These are phyloP conservation scores for Noccaea bulbosa DNA, from an alignment of 345 rosid genomes.

Conservation along the genomic window DNA sequence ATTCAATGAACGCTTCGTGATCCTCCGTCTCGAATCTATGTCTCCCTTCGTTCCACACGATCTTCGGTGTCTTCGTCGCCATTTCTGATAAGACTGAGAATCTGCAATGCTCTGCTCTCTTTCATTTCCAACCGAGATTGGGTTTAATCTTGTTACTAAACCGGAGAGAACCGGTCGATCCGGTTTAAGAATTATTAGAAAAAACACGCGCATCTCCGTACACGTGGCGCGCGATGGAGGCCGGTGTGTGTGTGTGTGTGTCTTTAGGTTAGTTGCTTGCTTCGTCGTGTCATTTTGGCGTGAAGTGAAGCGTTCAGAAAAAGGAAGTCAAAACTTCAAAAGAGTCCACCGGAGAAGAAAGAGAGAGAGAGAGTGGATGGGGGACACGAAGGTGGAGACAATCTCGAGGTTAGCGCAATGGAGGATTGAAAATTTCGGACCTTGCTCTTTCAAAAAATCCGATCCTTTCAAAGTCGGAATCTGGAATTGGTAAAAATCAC, in stretches of 20 bases:
- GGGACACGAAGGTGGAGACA: slow-evolving; percentile 84
- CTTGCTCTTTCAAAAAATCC: slow-evolving; percentile 75
- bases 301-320: slow-evolving; percentile 36
- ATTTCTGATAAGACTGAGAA: background rate
- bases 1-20: slow-evolving; percentile 70
- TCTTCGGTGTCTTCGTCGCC: slow-evolving; percentile 52
- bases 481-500: slow-evolving; percentile 76
- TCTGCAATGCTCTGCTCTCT: background rate
- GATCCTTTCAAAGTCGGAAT: slow-evolving; percentile 91
- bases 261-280: slow-evolving; percentile 23
- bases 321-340: slow-evolving; percentile 35
- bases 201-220: slow-evolving; percentile 17
- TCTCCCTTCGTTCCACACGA: slow-evolving; percentile 62
- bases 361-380: slow-evolving; percentile 48
- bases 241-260: background rate
- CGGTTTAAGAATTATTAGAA: background rate
- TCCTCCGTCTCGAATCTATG: slow-evolving; percentile 84
- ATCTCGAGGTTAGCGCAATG: slow-evolving; percentile 93
- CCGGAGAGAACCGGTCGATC: slow-evolving; percentile 16
- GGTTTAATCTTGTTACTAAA: background rate
- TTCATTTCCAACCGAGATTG: background rate
- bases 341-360: slow-evolving; percentile 3
- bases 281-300: slow-evolving; percentile 37
- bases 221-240: slow-evolving; percentile 36
- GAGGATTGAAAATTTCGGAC: slow-evolving; percentile 84